These are phyloP conservation scores for Mesotaenium endlicherianum DNA, from an alignment of 139 green algal genomes.

Conservation along the genomic window DNA sequence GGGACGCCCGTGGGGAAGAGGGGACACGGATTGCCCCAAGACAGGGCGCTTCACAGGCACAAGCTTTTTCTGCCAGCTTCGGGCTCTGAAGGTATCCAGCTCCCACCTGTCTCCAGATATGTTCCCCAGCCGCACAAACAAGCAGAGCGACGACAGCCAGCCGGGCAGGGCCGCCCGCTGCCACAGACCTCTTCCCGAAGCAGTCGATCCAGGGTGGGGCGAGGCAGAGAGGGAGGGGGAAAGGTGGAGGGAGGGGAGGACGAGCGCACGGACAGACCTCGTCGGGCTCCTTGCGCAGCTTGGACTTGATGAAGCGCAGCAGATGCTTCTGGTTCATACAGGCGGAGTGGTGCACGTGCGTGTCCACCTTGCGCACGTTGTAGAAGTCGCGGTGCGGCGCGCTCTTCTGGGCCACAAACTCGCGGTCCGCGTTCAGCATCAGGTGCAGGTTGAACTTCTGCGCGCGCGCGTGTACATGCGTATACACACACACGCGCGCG, in stretches of 20 bases:
- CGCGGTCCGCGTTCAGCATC: constrained; percentile 98
- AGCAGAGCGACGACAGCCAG: too few relatives aligned
- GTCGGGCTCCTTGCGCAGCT: constrained; percentile 91
- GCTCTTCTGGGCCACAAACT: constrained; percentile 94
- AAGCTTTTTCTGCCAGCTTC: too few relatives aligned
- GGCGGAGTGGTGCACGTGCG: constrained; percentile 93
- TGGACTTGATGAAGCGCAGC: constrained; percentile 99
- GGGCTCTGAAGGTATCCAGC: too few relatives aligned
- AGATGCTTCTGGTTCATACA: constrained; percentile 99
- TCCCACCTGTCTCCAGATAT: too few relatives aligned
- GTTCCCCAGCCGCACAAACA: too few relatives aligned
- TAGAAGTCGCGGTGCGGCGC: constrained; percentile 99
- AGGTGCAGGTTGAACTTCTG: constrained; percentile 96
- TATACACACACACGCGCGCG: too few relatives aligned
- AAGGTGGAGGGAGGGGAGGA: neutral
- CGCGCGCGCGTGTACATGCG: too few relatives aligned
- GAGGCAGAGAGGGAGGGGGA: neutral
- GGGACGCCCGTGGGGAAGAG: too few relatives aligned
- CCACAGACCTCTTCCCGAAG: too few relatives aligned
- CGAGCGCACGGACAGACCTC: constrained; percentile 63
- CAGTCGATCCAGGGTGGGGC: neutral
- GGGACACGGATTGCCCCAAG: too few relatives aligned
- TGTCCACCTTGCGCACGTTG: constrained; percentile 98
- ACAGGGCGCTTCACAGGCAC: too few relatives aligned
- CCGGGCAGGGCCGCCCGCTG: too few relatives aligned